Base-by-base conservation (phyloP, 805 yeast species). In the Sugiyamaella americana region DNA sequence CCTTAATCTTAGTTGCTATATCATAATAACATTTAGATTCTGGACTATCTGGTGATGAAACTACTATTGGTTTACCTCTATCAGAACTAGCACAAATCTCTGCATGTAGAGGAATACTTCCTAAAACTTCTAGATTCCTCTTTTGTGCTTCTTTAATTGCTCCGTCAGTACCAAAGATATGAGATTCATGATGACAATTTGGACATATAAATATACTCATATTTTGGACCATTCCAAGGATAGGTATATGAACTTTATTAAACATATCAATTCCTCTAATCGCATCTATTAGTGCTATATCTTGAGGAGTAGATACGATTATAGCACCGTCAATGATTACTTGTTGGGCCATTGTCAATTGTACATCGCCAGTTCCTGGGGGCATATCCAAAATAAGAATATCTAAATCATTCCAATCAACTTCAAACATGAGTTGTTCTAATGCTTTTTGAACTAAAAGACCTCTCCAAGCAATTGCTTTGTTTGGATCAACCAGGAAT, bases 291-390 rank as follows among this genome's bases (percentile, higher is more conserved):
- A 86, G 63, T 0, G 95, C 95, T 36, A 87, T 76, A 53, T 87
- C 95, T 61, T 87, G 95, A 0, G 94, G 91, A 0, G 95, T 87
- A 0, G 88, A 79, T 1, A 87, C 95, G 34, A 87, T 77, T 1
- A 87, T 74, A 0, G 94, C 87, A 0, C 95, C 95, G 55, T 80
- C 84, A 0, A 87, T 76, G 40, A 74, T 72, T n/a, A 84, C 61
- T 56, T 80, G 83, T 62, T 87, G 95, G 22, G 87, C 80, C n/a
- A 87, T 70, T 0, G 94, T 83, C 46, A 87, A 69, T 58, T 87
- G 95, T 0, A 85, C 81, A 60, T 87, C 95, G 17, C 95, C 95
- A 0, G 95, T 87, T 2, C 95, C 95, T 0, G 95, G 95, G 0
- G 95, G 95, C 84, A 87, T 75, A 56, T 87, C 95, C 8, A 87